These are phyloP conservation scores for Salix viminalis DNA, from an alignment of 345 rosid genomes.

Conservation along the genomic window DNA sequence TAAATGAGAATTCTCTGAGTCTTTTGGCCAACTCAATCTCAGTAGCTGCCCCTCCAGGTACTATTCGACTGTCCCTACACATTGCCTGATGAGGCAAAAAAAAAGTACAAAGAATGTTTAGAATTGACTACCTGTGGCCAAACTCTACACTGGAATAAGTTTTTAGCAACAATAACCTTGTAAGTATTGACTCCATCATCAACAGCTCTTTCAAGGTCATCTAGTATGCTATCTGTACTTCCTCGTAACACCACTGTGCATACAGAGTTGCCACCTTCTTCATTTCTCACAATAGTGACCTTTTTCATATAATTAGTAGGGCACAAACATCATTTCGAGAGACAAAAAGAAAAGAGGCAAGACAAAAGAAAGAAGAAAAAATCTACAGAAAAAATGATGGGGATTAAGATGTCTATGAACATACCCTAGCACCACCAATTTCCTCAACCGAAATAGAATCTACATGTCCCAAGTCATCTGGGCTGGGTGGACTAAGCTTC, in stretches of 20 bases:
- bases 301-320: slow-evolving; percentile 21
- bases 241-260: slow-evolving; percentile 89
- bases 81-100: slow-evolving; percentile 54
- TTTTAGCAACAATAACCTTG: slow-evolving; percentile 51
- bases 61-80: slow-evolving; percentile 92
- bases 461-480: slow-evolving; percentile 83
- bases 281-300: slow-evolving; percentile 86
- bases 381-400: neutral
- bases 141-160: neutral
- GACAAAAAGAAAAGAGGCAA: neutral
- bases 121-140: neutral
- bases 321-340: neutral
- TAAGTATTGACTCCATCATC: slow-evolving; percentile 99
- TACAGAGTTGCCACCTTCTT: slow-evolving; percentile 87
- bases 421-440: slow-evolving; percentile 93
- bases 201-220: slow-evolving; percentile 98
- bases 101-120: neutral
- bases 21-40: slow-evolving; percentile 95
- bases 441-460: slow-evolving; percentile 92
- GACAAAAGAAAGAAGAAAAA: neutral
- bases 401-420: slow-evolving; percentile 17
- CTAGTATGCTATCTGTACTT: slow-evolving; percentile 91
- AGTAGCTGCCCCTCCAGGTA: slow-evolving; percentile 95
- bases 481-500: slow-evolving; percentile 82
- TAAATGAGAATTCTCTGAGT: slow-evolving; percentile 84